A percentile compares a stretch with the other conserved stretches of the same genome.
These are phyloP conservation scores for Fusarium sp. DNA, from an alignment of 2,329 filamentous ascomycete genomes.

Conservation along the genomic window DNA sequence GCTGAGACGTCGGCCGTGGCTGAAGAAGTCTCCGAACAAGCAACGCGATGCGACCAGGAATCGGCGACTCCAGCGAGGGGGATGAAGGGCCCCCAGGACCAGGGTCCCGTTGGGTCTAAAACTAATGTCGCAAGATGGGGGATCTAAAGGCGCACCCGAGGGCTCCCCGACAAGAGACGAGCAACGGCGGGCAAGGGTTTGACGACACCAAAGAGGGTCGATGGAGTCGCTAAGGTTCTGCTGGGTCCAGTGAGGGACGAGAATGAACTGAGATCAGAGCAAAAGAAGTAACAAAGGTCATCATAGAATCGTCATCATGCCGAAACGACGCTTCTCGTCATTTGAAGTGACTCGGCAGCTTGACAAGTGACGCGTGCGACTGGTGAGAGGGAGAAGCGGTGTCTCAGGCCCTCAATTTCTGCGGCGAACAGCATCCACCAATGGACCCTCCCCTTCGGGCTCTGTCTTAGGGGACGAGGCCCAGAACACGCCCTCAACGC, in stretches of 20 bases:
- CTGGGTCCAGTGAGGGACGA: constrained; percentile 2
- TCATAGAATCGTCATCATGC: constrained; percentile 25
- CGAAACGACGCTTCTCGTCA: constrained; percentile 1
- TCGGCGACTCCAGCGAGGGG: constrained; percentile 26
- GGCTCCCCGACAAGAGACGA: background rate
- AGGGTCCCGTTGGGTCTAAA: background rate
- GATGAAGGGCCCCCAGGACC: background rate
- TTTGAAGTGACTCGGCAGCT: constrained; percentile 1
- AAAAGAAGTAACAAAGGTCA: background rate
- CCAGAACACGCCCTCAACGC: background rate
- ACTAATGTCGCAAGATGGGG: constrained; percentile 7
- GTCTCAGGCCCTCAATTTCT: constrained; percentile 13
- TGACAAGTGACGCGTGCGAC: background rate
- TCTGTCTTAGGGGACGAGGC: background rate
- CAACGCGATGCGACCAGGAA: constrained; percentile 21
- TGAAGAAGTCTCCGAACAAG: constrained; percentile 39
- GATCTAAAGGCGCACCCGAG: background rate
- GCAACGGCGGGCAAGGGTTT: constrained; percentile 10
- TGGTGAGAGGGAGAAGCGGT: constrained; percentile 13
- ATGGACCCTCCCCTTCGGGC: background rate
- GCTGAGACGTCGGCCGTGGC: constrained; percentile 35
- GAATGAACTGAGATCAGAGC: background rate
- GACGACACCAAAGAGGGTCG: background rate
- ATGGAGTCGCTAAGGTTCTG: background rate
- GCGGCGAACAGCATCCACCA: background rate